These are phyloP conservation scores for Candida insectalens DNA, from an alignment of 805 yeast genomes.

Conservation along the genomic window DNA sequence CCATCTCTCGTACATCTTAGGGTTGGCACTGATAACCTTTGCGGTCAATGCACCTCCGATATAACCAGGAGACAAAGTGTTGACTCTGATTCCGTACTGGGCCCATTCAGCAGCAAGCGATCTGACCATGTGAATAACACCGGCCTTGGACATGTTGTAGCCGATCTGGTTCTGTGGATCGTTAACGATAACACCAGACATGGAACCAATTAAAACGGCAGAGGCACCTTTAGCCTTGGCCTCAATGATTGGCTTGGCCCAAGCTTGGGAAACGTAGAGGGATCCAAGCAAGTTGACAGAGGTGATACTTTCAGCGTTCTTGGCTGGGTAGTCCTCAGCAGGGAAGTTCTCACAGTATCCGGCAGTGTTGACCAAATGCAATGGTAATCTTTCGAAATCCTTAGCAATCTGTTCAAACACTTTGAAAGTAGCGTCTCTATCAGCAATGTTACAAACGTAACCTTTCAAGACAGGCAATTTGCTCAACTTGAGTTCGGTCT, in stretches of 20 bases:
- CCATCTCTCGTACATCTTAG: slow-evolving; percentile 61
- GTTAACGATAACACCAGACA: slow-evolving; percentile 71
- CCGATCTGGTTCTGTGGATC: slow-evolving; percentile 75
- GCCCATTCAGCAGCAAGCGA: slow-evolving; percentile 82
- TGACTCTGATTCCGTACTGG: slow-evolving; percentile 62
- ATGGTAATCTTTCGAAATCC: slow-evolving; percentile 53
- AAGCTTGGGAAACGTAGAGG: slow-evolving; percentile 61
- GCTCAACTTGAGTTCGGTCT: slow-evolving; percentile 16
- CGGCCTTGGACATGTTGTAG: slow-evolving; percentile 81
- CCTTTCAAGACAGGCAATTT: slow-evolving; percentile 36
- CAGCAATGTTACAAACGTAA: slow-evolving; percentile 70
- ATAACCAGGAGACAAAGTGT: slow-evolving; percentile 74
- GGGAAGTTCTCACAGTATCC: slow-evolving; percentile 78
- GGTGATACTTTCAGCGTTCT: slow-evolving; percentile 56
- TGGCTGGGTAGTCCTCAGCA: slow-evolving; percentile 68
- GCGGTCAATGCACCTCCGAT: slow-evolving; percentile 71
- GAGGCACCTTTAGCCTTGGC: slow-evolving; percentile 47
- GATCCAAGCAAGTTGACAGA: slow-evolving; percentile 71
- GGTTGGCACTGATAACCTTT: slow-evolving; percentile 52
- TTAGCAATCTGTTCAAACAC: slow-evolving; percentile 44
- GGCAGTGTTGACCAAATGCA: slow-evolving; percentile 68
- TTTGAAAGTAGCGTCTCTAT: slow-evolving; percentile 46
- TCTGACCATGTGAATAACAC: slow-evolving; percentile 70
- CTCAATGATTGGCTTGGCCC: slow-evolving; percentile 58
- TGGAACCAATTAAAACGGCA: slow-evolving; percentile 62